A percentile compares a stretch with the other conserved stretches of the same genome.
phyloP scores from a whole-genome alignment of 345 rosid species.

The Dimocarpus longan region DNA sequence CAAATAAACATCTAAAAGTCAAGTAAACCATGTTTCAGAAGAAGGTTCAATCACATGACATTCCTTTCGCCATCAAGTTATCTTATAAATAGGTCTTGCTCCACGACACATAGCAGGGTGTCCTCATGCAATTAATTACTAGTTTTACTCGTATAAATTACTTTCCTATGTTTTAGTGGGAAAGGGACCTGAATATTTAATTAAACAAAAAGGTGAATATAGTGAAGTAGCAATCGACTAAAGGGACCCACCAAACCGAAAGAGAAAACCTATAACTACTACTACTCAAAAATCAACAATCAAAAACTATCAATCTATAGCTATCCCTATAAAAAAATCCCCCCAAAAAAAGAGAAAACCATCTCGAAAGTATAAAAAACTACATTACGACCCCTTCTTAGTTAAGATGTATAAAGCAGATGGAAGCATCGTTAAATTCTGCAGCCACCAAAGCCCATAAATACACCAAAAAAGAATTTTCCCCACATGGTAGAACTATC shows the following conservation, averaged over 20 bases:
- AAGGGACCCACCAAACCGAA: not conserved
- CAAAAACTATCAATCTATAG: not conserved
- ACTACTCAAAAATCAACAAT: not conserved
- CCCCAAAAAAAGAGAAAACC: not conserved
- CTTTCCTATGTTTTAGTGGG: not conserved
- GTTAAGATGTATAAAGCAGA: not conserved
- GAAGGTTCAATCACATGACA: not conserved
- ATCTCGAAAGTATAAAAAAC: not conserved
- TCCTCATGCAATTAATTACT: not conserved
- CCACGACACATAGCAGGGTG: not conserved
- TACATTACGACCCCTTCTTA: not conserved
- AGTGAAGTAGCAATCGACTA: not conserved
- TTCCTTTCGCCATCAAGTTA: not conserved
- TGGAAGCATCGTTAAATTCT: not conserved
- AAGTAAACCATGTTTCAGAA: not conserved
- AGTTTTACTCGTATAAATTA: not conserved
- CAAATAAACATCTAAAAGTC: slow-evolving; percentile 6
- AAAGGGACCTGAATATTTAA: too few species aligned
- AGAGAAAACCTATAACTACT: not conserved
- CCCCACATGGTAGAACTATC: too few species aligned
- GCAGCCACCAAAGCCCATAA: not conserved
- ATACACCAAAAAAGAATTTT: not conserved
- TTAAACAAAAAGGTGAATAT: not conserved
- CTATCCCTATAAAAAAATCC: not conserved
- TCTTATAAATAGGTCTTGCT: not conserved